Conservation (phyloP, 805 yeast genomes). For the Candida nanaspora region DNA sequence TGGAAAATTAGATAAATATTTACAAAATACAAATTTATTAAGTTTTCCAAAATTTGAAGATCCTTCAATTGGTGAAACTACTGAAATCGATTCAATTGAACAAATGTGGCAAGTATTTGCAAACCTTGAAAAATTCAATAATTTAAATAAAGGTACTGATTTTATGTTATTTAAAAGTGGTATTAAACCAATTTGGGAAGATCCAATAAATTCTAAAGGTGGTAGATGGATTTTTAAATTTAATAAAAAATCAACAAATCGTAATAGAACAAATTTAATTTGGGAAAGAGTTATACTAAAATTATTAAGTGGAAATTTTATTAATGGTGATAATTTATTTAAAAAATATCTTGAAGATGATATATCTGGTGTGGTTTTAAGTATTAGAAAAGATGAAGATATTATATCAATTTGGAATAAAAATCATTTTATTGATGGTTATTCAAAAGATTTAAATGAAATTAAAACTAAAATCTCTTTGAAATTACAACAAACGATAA, state of each 20-base stretch:
- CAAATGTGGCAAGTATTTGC: constrained; percentile 43
- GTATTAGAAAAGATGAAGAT: constrained; percentile 53
- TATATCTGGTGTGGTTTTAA: constrained; percentile 52
- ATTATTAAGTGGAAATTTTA: constrained; percentile 42
- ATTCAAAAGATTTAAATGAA: constrained; percentile 7
- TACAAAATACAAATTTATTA: constrained; percentile 38
- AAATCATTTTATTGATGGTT: constrained; percentile 30
- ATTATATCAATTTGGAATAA: constrained; percentile 58
- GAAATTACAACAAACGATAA: neutral
- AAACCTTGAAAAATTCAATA: constrained; percentile 30
- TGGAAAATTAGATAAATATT: constrained; percentile 31
- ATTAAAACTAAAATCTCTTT: neutral
- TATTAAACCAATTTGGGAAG: constrained; percentile 63
- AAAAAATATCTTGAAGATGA: constrained; percentile 37
- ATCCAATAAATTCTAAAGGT: constrained; percentile 50
- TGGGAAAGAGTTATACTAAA: constrained; percentile 53
- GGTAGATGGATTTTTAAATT: constrained; percentile 59
- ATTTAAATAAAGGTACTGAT: constrained; percentile 41
- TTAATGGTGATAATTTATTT: constrained; percentile 32
- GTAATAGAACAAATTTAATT: constrained; percentile 28
- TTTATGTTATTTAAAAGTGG: constrained; percentile 52
- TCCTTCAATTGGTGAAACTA: constrained; percentile 9
- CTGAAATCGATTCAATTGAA: constrained; percentile 38
- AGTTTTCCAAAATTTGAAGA: constrained; percentile 27
- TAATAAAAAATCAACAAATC: constrained; percentile 22